Conservation (phyloP, 1,284 basidiomycete genomes). For the Takashimella tepidaria region DNA sequence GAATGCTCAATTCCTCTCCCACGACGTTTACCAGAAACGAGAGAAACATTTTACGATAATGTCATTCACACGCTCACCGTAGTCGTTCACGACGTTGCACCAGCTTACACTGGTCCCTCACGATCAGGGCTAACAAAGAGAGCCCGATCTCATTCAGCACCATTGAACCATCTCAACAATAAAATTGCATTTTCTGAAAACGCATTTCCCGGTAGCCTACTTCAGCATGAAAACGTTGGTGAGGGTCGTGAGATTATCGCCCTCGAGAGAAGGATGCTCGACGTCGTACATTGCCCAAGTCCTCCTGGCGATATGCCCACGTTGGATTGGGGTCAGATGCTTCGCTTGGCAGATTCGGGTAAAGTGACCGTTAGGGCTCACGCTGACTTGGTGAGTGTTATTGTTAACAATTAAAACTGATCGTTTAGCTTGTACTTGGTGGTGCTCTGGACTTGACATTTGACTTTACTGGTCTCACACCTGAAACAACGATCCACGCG, state of each 20-base stretch:
- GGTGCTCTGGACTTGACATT: conserved; percentile 4
- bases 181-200: neutral
- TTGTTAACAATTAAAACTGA: neutral
- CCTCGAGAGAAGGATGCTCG: conserved; percentile 1
- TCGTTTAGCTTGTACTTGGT: conserved; percentile 9
- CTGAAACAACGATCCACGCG: conserved; percentile 13
- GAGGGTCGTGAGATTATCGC: neutral
- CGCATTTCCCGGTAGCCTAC: neutral
- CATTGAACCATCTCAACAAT: neutral
- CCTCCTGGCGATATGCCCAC: conserved; percentile 5
- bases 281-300: conserved; percentile 5
- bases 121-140: neutral
- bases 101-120: neutral
- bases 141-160: neutral
- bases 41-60: conserved; percentile 8
- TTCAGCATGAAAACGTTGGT: neutral
- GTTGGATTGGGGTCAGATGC: conserved; percentile 2
- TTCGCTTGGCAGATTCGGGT: conserved; percentile 9
- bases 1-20: conserved; percentile 8
- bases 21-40: conserved; percentile 5
- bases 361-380: conserved; percentile 1
- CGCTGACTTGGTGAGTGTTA: conserved; percentile 3
- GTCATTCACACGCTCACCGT: conserved; percentile 7
- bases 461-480: conserved; percentile 6
- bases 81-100: conserved; percentile 6